Evolutionary conservation across 2,329 filamentous ascomycete genomes (phyloP), one percentile per base, ranked within the genome.

Genomic region (Neopestalotiopsis sp.): DNA sequence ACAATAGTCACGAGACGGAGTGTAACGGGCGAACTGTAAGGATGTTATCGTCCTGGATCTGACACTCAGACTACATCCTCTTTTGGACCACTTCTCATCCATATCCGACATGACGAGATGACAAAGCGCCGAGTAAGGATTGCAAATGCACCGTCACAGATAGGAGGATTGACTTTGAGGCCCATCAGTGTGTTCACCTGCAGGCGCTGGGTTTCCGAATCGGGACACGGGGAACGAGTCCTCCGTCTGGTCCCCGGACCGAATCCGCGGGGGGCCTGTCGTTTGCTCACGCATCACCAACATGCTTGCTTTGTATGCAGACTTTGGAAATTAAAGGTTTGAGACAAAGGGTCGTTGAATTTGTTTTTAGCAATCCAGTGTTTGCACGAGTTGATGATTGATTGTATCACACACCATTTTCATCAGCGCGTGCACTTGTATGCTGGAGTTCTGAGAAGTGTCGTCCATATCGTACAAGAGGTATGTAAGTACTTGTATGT

Each of bases 241-340:
- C 32, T 66, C 63, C 63, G 63, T 66, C 49, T 56, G 63, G 30
- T 45, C 28, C 34, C 34, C 63, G 63, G 63, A 66, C 63, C 63
- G 63, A 66, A 34, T 28, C 28, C 45, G 63, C 63, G 63, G 53
- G 53, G 53, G 53, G 53, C 53, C 20, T 24, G 32, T 24, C 45
- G 13, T 3, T 12, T 28, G 14, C 49, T 17, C 63, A 34, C 13
- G 12, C 42, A 34, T 17, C 34, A 38, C 34, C 34, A 38, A 49
- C 62, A 32, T 32, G 34, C 24, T 65, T 65, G 24, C 62, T 53
- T 65, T 24, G 62, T n/a, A 30, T 13, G 40, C 17, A 28, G 12
- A 49, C 38, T 17, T 3, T 3, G n/a, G 62, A 49, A 45, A 45
- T 28, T 40, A 24, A 38, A 65, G 14, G 12, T 62, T 20, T 24